A percentile compares a stretch with the other conserved stretches of the same genome.
phyloP scores from a whole-genome alignment of 1,284 basidiomycete species.

The Leccinum griseonigrum region DNA sequence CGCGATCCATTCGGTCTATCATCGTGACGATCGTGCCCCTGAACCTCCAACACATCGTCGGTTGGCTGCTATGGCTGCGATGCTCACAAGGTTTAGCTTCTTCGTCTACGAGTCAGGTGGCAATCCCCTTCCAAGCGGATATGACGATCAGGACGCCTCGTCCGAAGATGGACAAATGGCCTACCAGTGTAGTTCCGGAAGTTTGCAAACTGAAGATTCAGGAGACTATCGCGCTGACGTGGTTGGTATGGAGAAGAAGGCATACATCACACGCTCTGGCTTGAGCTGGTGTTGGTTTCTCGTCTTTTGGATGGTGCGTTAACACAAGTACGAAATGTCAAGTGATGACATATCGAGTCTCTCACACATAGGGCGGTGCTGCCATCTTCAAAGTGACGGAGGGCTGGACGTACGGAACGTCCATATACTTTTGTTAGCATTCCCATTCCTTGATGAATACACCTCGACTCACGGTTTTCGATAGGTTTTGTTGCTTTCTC shows the following conservation, averaged over 20 bases:
- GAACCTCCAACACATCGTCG: constrained; percentile 35
- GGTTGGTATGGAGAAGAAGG: constrained; percentile 40
- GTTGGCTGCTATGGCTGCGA: constrained; percentile 50
- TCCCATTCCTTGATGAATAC: constrained; percentile 1
- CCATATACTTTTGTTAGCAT: constrained; percentile 71
- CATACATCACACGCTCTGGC: constrained; percentile 45
- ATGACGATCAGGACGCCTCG: background rate
- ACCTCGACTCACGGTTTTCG: background rate
- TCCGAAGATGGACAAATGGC: background rate
- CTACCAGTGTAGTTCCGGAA: constrained; percentile 10
- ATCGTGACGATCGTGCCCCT: constrained; percentile 2
- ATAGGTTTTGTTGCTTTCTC: constrained; percentile 61
- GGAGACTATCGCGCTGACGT: constrained; percentile 20
- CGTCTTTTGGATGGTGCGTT: constrained; percentile 54
- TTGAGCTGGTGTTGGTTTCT: constrained; percentile 51
- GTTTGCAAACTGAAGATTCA: constrained; percentile 12
- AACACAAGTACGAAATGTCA: background rate
- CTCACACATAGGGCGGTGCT: constrained; percentile 43
- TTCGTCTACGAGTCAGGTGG: constrained; percentile 27
- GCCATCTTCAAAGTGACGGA: constrained; percentile 56
- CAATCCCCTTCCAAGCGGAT: background rate
- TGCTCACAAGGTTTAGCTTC: constrained; percentile 50
- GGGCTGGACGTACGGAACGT: constrained; percentile 46
- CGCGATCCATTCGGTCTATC: constrained; percentile 23
- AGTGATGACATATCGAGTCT: background rate